phyloP scores from a whole-genome alignment of 257 asterid genomes.

The Gentiana macrophylla region DNA sequence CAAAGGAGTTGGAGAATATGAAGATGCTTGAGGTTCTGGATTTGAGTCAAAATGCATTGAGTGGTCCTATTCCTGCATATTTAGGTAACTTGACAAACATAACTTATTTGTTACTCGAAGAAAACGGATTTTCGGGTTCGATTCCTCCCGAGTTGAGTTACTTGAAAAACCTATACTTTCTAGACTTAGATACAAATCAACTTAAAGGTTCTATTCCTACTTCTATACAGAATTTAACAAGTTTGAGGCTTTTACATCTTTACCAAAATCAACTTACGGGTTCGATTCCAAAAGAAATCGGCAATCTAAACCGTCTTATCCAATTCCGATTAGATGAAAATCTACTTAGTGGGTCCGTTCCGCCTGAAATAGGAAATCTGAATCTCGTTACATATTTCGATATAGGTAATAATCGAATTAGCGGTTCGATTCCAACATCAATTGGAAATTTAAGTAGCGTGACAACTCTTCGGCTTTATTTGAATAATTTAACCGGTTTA shows the following conservation, averaged over 20 bases:
- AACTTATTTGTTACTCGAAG: neutral
- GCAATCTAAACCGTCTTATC: neutral
- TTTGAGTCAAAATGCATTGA: neutral
- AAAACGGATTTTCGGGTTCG: neutral
- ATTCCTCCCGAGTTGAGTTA: neutral
- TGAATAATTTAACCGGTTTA: conserved; percentile 4
- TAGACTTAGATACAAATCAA: neutral
- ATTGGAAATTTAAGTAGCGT: neutral
- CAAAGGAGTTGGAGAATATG: neutral
- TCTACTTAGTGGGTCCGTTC: neutral
- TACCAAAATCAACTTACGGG: neutral
- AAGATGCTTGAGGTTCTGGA: neutral
- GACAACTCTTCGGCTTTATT: neutral
- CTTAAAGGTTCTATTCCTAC: neutral
- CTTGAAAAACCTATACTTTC: neutral
- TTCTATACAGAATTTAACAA: neutral
- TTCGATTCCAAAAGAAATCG: neutral
- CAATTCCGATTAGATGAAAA: neutral
- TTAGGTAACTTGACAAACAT: neutral
- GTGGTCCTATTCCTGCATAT: neutral
- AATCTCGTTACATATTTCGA: neutral
- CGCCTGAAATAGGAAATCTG: neutral
- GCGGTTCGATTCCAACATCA: neutral
- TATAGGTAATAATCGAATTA: neutral
- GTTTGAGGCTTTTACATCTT: neutral